Percentiles rank a stretch among this genome's conserved stretches.
These are phyloP conservation scores for Podaxis sp. DNA, from an alignment of 768 basidiomycete genomes.

Conservation along the genomic window DNA sequence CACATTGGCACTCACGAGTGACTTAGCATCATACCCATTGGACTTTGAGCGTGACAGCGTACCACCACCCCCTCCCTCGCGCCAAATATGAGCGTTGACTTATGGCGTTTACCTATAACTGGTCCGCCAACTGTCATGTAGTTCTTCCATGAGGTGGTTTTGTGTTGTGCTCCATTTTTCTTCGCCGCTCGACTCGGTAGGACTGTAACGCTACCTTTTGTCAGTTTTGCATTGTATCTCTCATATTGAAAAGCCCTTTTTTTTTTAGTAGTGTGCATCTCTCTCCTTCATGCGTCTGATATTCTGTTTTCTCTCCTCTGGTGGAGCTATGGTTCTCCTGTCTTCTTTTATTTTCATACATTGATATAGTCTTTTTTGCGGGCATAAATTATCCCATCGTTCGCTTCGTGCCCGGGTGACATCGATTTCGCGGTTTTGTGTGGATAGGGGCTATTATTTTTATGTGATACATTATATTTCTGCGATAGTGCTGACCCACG, in stretches of 20 bases:
- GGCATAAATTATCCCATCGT: not conserved
- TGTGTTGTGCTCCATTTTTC: not conserved
- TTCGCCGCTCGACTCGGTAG: conserved; percentile 7
- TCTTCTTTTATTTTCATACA: not conserved
- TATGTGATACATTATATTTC: conserved; percentile 12
- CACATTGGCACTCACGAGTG: conserved; percentile 79
- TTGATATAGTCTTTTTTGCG: conserved; percentile 1
- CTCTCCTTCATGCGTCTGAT: not conserved
- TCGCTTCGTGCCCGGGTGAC: not conserved
- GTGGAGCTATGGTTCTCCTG: conserved; percentile 14
- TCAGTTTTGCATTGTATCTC: conserved; percentile 2
- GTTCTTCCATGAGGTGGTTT: not conserved
- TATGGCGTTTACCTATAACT: not conserved
- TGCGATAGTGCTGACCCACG: not conserved
- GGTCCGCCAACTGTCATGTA: not conserved
- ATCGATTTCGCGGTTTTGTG: conserved; percentile 10
- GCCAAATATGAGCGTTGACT: conserved; percentile 5
- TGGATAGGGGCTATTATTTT: conserved; percentile 14
- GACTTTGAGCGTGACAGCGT: conserved; percentile 61
- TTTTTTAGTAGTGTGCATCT: conserved; percentile 9
- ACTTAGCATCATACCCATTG: conserved; percentile 81
- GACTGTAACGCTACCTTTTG: not conserved
- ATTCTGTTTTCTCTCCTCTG: not conserved
- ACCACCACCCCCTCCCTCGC: conserved; percentile 23
- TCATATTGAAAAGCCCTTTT: conserved; percentile 2